Evolutionary conservation across 192 early-diverging fungal species (phyloP).

Genomic region (Coemansia sp.): DNA sequence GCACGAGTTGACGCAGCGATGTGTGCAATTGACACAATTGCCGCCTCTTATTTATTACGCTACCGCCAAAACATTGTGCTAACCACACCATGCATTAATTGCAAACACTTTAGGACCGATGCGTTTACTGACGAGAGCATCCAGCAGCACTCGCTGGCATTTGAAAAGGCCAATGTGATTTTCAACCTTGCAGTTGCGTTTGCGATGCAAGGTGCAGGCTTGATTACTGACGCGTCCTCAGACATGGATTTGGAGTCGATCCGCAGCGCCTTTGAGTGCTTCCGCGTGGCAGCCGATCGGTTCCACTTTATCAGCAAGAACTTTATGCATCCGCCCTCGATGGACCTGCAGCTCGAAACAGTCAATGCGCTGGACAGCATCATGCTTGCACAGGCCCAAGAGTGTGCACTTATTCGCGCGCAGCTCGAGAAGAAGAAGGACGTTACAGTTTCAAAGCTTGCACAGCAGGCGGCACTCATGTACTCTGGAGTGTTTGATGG

Average conservation of each 20-base stretch:
- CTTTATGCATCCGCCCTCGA: conserved; percentile 93
- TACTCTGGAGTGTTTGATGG: conserved; percentile 78
- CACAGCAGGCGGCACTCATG: conserved; percentile 71
- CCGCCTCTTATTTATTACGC: not conserved
- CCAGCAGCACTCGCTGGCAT: conserved; percentile 91
- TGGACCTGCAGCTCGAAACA: conserved; percentile 87
- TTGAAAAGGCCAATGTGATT: conserved; percentile 94
- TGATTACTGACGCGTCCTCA: conserved; percentile 54
- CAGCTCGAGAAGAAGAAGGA: conserved; percentile 86
- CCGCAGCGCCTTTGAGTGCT: conserved; percentile 84
- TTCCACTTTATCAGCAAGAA: conserved; percentile 97
- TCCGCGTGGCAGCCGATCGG: conserved; percentile 91
- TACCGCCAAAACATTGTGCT: not conserved
- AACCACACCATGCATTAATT: not conserved
- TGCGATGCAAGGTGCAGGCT: conserved; percentile 53
- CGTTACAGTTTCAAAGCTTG: conserved; percentile 85
- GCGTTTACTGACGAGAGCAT: conserved; percentile 78
- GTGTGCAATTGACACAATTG: not conserved
- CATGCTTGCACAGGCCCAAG: conserved; percentile 95
- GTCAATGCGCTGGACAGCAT: conserved; percentile 80
- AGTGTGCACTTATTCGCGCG: conserved; percentile 85
- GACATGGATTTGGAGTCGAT: conserved; percentile 57
- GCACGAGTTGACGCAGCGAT: not conserved
- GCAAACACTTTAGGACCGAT: conserved; percentile 59
- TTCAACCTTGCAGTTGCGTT: conserved; percentile 90